phyloP scores from a whole-genome alignment of 2,329 filamentous ascomycete genomes.

The Sporothrix protearum region DNA sequence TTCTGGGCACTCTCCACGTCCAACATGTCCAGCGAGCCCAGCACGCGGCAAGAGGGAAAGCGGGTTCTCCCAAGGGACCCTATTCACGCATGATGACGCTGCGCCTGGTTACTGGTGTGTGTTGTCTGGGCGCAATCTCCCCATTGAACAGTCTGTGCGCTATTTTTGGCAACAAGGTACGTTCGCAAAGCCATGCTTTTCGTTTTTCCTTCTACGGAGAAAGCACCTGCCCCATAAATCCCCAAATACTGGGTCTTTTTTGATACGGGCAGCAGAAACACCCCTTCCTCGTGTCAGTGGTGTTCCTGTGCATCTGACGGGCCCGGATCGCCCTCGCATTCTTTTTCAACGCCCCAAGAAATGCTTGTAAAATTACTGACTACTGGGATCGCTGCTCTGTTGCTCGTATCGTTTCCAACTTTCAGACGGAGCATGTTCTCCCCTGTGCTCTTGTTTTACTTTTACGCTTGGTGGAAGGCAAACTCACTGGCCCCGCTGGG shows the following conservation, averaged over 20 bases:
- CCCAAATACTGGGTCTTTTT: background rate
- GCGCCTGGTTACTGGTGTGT: background rate
- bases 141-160: background rate
- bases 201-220: too few species aligned
- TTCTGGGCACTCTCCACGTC: background rate
- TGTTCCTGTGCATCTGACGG: background rate
- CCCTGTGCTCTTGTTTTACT: background rate
- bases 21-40: background rate
- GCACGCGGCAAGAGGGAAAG: background rate
- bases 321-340: background rate
- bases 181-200: background rate
- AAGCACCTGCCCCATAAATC: background rate
- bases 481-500: too few species aligned
- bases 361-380: background rate
- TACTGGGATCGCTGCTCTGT: background rate
- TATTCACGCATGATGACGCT: conserved; percentile 6
- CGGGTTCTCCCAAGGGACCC: background rate
- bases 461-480: background rate
- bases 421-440: background rate
- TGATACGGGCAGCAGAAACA: background rate
- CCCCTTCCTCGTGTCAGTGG: background rate
- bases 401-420: background rate
- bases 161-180: conserved; percentile 9
- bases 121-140: background rate
- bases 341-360: background rate